Conservation (phyloP, 1,139 yeast genomes). For the Taphrina communis region DNA sequence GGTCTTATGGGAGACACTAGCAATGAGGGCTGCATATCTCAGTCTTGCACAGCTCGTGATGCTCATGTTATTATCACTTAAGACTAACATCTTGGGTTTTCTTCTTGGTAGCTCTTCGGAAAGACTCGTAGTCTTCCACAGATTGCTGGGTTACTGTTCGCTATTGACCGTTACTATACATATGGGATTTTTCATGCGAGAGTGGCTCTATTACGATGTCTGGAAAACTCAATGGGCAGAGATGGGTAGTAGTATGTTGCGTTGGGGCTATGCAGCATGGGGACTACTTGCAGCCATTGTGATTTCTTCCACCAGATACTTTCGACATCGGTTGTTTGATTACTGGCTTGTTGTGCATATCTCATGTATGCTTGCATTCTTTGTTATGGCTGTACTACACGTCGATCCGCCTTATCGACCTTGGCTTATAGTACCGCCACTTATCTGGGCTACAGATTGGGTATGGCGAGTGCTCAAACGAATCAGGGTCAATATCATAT, state of each 20-base stretch:
- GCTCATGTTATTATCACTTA: conserved; percentile 45
- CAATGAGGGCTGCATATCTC: conserved; percentile 46
- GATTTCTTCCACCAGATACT: conserved; percentile 42
- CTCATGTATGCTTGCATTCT: conserved; percentile 45
- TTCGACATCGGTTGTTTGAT: conserved; percentile 45
- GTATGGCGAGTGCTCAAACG: conserved; percentile 39
- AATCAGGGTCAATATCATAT: conserved; percentile 37
- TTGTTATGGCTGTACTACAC: conserved; percentile 44
- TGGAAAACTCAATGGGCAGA: conserved; percentile 41
- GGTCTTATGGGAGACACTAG: conserved; percentile 36
- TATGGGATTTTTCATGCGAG: conserved; percentile 46
- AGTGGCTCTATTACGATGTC: conserved; percentile 44
- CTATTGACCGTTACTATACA: conserved; percentile 46
- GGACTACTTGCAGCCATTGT: conserved; percentile 45
- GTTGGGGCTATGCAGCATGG: conserved; percentile 47
- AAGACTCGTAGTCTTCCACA: conserved; percentile 46
- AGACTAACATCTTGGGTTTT: conserved; percentile 43
- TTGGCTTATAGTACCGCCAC: conserved; percentile 45
- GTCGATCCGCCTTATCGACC: conserved; percentile 45
- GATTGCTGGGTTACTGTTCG: conserved; percentile 47
- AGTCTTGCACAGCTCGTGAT: conserved; percentile 47
- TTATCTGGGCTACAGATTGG: conserved; percentile 45
- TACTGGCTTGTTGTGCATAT: conserved; percentile 46
- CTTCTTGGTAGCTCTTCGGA: conserved; percentile 46
- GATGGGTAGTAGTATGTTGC: conserved; percentile 41